Base-by-base conservation (phyloP, 2,329 filamentous ascomycete genomes). In the Rosellinia necatrix region DNA sequence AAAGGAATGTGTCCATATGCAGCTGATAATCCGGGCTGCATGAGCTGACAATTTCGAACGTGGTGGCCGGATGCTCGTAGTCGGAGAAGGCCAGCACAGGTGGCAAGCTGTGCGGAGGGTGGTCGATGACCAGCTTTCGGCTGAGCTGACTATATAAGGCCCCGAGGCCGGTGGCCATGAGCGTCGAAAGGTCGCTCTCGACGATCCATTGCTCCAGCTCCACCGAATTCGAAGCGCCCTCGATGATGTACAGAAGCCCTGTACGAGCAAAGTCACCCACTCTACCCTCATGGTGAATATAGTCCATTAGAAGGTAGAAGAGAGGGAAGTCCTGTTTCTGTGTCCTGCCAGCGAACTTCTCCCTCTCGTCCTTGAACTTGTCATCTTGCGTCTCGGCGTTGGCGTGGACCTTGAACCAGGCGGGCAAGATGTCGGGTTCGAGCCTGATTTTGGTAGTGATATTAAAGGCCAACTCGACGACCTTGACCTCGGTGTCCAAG, bases 231-330 rank as follows among this genome's bases (percentile, higher is more conserved):
- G 91, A 93, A 0, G 93, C 91, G 0, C 91, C 90, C 74, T 97
- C 93, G 65, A 97, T 96, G 57, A 99, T 90, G 74, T 99, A 99
- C 6, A 99, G 81, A 59, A 99, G 73, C 0, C 94, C 94, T 0
- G 94, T 99, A 54, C 94, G 82, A 2, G 94, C 93, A 78, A 99
- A 99, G 73, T 99, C 94, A 10, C 94, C 94, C 15, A 96, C 89
- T 53, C 93, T 88, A 37, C 94, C 94, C 70, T 97, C 93, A 64
- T 96, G 89, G 69, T 99, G 93, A 49, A 99, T 96, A 70, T 96
- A 96, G 71, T 99, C 92, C 70, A 99, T 90, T 63, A 99, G 79
- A 35, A 97, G 83, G 71, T 97, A 97, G 75, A 97, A 97, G 1
- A 99, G 76, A 0, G 94, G 94, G 64, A 99, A 99, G 68, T 97